Conservation (phyloP, 1,284 basidiomycete species). For the Mrakiaceae sp. region DNA sequence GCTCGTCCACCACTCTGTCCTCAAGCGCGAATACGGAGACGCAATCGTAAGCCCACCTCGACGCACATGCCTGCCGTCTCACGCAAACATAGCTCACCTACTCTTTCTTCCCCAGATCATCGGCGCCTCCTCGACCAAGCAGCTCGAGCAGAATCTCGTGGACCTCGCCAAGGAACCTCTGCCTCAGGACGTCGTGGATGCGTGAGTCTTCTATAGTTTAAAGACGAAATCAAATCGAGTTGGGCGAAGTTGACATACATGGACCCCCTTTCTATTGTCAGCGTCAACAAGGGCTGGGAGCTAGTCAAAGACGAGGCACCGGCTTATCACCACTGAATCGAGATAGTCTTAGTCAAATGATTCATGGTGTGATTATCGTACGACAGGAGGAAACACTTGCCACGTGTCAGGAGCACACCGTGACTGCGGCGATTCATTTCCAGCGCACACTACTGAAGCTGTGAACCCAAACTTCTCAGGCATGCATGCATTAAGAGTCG, state of each 20-base stretch:
- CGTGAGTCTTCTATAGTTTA: background rate
- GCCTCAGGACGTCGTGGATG: conserved; percentile 40
- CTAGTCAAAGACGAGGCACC: background rate
- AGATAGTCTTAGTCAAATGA: background rate
- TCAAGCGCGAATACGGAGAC: conserved; percentile 36
- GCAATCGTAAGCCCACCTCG: conserved; percentile 27
- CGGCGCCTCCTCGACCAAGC: conserved; percentile 30
- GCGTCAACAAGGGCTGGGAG: background rate
- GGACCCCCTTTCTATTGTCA: background rate
- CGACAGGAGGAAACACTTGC: no score
- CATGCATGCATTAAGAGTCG: no score
- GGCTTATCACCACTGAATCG: background rate
- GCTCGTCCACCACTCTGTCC: conserved; percentile 34
- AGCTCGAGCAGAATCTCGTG: conserved; percentile 23
- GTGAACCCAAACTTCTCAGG: no score
- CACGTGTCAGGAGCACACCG: no score
- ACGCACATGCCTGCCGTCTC: background rate
- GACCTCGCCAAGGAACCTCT: conserved; percentile 43
- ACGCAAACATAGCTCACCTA: no score
- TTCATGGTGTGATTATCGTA: no score
- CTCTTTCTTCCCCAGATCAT: conserved; percentile 22
- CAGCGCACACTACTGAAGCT: no score
- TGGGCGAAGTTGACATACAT: no score
- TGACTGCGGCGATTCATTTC: no score
- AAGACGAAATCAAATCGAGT: no score